phyloP scores from a whole-genome alignment of 2,329 filamentous ascomycete genomes.

The Colletotrichum lindemuthianum region DNA sequence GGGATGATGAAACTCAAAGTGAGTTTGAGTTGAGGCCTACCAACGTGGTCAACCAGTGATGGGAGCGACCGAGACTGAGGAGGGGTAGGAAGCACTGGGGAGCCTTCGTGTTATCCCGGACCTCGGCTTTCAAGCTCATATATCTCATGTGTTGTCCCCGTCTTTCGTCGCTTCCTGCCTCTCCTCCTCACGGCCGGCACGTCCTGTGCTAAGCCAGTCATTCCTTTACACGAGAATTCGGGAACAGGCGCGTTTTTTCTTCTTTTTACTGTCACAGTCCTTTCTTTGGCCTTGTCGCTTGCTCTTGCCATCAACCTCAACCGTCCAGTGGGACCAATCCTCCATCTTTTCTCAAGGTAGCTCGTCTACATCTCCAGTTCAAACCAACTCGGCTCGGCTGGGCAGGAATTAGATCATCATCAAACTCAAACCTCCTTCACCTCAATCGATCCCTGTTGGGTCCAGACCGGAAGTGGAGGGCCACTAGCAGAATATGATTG shows the following conservation, averaged over 20 bases:
- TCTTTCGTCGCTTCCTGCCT: slow-evolving; percentile 3
- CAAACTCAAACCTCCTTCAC: slow-evolving; percentile 12
- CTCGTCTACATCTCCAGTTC: slow-evolving; percentile 33
- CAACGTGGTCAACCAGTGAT: neutral
- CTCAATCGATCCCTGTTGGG: slow-evolving; percentile 33
- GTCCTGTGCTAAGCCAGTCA: slow-evolving; percentile 30
- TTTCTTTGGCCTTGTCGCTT: neutral
- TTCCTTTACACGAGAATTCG: slow-evolving; percentile 15
- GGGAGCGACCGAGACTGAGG: no score
- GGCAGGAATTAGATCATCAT: slow-evolving; percentile 21
- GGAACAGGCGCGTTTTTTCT: neutral
- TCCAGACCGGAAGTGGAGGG: slow-evolving; percentile 29
- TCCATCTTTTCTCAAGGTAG: slow-evolving; percentile 16
- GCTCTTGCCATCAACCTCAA: slow-evolving; percentile 8
- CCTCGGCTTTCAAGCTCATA: neutral
- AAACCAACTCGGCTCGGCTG: slow-evolving; percentile 21
- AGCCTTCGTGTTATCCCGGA: neutral
- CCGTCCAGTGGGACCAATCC: slow-evolving; percentile 17
- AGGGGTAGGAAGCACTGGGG: no score
- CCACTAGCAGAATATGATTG: slow-evolving; percentile 35
- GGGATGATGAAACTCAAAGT: neutral
- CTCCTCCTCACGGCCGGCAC: slow-evolving; percentile 35
- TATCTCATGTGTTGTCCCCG: neutral
- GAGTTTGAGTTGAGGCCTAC: slow-evolving; percentile 26
- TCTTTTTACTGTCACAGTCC: neutral